Conservation (phyloP, 2,329 filamentous ascomycete genomes). For the Niveomyces coronatus region DNA sequence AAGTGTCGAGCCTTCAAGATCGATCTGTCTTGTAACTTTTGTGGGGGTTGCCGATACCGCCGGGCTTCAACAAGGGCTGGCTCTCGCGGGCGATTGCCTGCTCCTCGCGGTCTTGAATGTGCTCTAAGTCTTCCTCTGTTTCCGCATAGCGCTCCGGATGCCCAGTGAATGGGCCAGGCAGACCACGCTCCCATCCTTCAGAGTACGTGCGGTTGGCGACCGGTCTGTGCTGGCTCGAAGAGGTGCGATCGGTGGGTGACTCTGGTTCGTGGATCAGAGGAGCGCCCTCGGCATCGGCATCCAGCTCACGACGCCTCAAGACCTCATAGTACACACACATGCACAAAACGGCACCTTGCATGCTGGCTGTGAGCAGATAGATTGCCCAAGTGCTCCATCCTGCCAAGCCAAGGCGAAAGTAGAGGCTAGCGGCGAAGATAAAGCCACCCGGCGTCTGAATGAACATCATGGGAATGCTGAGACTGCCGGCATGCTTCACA, state of each 20-base stretch:
- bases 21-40: conserved; percentile 30
- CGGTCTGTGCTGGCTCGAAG: conserved; percentile 22
- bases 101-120: conserved; percentile 40
- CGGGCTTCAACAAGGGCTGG: conserved; percentile 38
- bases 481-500: conserved; percentile 75
- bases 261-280: conserved; percentile 17
- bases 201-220: conserved; percentile 35
- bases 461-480: conserved; percentile 96
- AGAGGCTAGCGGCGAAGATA: conserved; percentile 78
- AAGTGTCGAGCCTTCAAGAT: too few relatives aligned
- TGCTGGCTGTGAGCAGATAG: conserved; percentile 71
- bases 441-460: conserved; percentile 93
- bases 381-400: conserved; percentile 97
- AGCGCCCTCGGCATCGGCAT: conserved; percentile 12
- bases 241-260: conserved; percentile 19
- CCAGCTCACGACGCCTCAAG: conserved; percentile 26
- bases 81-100: conserved; percentile 39
- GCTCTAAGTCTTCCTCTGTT: conserved; percentile 40
- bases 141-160: conserved; percentile 43
- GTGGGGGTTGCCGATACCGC: conserved; percentile 37
- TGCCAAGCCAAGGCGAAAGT: conserved; percentile 62
- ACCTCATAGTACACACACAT: conserved; percentile 76
- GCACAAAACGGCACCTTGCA: conserved; percentile 71
- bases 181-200: conserved; percentile 39
- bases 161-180: conserved; percentile 40